Percentiles rank a stretch among this genome's conserved stretches.
phyloP scores from a whole-genome alignment of 192 early-diverging fungal genomes.

The Linnemannia elongata region DNA sequence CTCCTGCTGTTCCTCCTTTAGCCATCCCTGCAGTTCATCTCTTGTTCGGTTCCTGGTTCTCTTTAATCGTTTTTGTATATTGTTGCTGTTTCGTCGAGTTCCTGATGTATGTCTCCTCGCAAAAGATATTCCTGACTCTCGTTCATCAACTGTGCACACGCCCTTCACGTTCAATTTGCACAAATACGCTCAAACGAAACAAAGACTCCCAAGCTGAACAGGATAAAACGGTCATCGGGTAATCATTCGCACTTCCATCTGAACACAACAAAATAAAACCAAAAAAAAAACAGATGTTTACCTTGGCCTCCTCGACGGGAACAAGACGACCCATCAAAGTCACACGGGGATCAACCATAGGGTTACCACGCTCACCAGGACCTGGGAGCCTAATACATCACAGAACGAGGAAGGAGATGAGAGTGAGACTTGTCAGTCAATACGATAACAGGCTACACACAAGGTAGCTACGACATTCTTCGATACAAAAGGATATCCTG shows the following conservation, averaged over 20 bases:
- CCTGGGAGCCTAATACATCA: conserved; percentile 27
- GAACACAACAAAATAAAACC: background rate
- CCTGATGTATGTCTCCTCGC: too few species aligned
- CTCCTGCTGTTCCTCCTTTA: too few species aligned
- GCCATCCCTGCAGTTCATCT: too few species aligned
- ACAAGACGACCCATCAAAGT: conserved; percentile 60
- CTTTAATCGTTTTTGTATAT: too few species aligned
- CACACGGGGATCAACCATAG: conserved; percentile 61
- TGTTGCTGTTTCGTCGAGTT: too few species aligned
- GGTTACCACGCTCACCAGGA: conserved; percentile 28
- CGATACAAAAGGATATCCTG: background rate
- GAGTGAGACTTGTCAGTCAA: background rate
- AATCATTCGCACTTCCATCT: background rate
- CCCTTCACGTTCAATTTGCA: too few species aligned
- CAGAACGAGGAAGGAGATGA: background rate
- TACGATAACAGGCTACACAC: background rate
- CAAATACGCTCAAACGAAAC: too few species aligned
- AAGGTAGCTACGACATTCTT: background rate
- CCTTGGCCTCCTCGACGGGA: conserved; percentile 24
- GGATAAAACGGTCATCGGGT: background rate
- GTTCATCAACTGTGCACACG: too few species aligned
- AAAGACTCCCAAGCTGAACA: too few species aligned
- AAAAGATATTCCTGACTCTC: too few species aligned
- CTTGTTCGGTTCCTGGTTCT: too few species aligned
- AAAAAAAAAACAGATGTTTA: background rate